Conservation (phyloP, 176 grass and related monocot species). For the Ensete glaucum region DNA sequence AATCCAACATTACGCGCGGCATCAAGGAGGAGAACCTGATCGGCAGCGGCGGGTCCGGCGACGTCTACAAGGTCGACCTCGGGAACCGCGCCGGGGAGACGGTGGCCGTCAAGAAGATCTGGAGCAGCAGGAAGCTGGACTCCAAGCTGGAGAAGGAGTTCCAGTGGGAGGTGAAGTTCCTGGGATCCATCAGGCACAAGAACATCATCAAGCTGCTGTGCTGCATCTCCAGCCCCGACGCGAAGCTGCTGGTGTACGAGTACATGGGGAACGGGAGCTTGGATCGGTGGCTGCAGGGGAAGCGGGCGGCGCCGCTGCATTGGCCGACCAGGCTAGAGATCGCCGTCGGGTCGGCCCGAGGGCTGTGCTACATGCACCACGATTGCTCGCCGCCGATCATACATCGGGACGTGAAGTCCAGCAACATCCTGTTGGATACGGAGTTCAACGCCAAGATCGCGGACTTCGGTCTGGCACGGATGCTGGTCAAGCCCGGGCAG, state of each 20-base stretch:
- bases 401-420: slow-evolving; percentile 75
- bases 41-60: slow-evolving; percentile 51
- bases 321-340: slow-evolving; percentile 58
- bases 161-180: slow-evolving; percentile 56
- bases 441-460: slow-evolving; percentile 62
- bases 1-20: slow-evolving; percentile 30
- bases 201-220: slow-evolving; percentile 82
- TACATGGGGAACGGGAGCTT: slow-evolving; percentile 78
- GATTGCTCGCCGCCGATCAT: slow-evolving; percentile 59
- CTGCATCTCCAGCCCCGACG: slow-evolving; percentile 44
- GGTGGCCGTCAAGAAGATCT: slow-evolving; percentile 80
- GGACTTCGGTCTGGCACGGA: slow-evolving; percentile 75
- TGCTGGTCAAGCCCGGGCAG: slow-evolving; percentile 39
- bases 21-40: slow-evolving; percentile 64
- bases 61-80: slow-evolving; percentile 52
- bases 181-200: slow-evolving; percentile 55
- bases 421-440: slow-evolving; percentile 71
- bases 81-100: slow-evolving; percentile 26
- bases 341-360: slow-evolving; percentile 43
- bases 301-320: slow-evolving; percentile 28
- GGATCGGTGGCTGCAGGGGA: slow-evolving; percentile 61
- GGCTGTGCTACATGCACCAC: slow-evolving; percentile 85
- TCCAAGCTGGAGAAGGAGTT: slow-evolving; percentile 55
- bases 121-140: slow-evolving; percentile 26
- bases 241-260: slow-evolving; percentile 84